Conservation (phyloP, 129 eudicot species). For the Arctium minus region DNA sequence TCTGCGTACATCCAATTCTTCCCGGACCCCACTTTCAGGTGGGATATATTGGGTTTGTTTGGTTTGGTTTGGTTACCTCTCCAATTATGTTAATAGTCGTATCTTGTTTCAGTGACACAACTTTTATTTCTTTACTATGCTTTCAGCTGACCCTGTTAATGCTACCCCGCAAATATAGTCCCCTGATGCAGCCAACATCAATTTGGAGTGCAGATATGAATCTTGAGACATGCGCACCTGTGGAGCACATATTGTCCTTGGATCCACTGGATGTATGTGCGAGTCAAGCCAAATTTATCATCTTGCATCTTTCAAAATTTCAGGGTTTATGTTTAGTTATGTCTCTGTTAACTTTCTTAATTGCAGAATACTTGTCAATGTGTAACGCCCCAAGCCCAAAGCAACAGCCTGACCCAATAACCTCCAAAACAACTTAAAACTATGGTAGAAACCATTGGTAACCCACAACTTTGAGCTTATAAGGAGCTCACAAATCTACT, state of each 20-base stretch:
- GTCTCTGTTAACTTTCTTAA: background rate
- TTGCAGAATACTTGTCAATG: background rate
- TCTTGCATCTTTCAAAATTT: background rate
- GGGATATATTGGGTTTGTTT: background rate
- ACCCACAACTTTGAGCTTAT: background rate
- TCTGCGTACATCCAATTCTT: background rate
- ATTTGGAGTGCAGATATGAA: conserved; percentile 82
- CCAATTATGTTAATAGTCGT: background rate
- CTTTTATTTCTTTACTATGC: conserved; percentile 11
- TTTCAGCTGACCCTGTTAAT: conserved; percentile 84
- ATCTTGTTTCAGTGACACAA: background rate
- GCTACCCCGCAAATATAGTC: conserved; percentile 58
- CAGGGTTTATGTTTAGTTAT: conserved; percentile 3
- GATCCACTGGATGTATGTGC: conserved; percentile 76
- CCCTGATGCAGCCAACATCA: conserved; percentile 61
- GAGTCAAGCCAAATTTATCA: conserved; percentile 12
- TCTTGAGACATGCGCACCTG: conserved; percentile 53
- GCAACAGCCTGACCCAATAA: background rate
- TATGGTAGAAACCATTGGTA: background rate
- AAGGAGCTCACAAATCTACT: background rate
- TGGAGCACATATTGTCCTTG: conserved; percentile 72
- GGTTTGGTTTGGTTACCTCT: background rate
- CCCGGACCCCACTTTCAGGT: background rate
- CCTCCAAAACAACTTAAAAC: background rate
- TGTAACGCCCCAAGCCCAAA: background rate